phyloP scores from a whole-genome alignment of 108 stramenopile species.

The Chaetoceros muelleri region DNA sequence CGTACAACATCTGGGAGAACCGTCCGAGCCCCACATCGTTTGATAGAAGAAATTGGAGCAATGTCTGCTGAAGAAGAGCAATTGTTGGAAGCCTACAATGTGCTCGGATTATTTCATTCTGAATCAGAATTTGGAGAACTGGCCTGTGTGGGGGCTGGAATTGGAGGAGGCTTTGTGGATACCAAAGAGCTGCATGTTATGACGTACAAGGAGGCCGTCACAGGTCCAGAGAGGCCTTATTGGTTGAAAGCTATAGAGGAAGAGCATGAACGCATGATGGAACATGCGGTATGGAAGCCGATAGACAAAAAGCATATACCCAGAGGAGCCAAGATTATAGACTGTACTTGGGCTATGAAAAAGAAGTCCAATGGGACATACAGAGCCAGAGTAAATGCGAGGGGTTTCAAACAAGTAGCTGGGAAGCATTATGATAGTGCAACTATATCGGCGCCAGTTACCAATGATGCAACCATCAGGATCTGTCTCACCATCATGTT shows the following conservation, averaged over 20 bases:
- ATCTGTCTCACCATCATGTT: constrained; percentile 15
- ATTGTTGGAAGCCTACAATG: neutral
- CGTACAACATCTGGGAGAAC: too few relatives aligned
- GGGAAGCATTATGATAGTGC: constrained; percentile 18
- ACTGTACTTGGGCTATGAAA: constrained; percentile 34
- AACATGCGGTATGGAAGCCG: constrained; percentile 12
- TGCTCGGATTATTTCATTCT: neutral
- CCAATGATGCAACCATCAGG: constrained; percentile 13
- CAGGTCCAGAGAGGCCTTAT: constrained; percentile 6
- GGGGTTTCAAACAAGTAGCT: constrained; percentile 26
- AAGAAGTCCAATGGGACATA: constrained; percentile 26
- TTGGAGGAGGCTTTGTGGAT: constrained; percentile 26
- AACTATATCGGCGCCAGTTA: constrained; percentile 19
- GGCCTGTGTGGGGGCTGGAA: constrained; percentile 20
- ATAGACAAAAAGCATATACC: constrained; percentile 10
- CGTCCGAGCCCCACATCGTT: too few relatives aligned
- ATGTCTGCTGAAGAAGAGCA: neutral
- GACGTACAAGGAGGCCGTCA: constrained; percentile 33
- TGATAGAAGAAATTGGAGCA: too few relatives aligned
- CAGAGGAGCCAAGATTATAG: constrained; percentile 19
- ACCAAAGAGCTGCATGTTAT: constrained; percentile 27
- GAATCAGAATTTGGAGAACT: constrained; percentile 5
- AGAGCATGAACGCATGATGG: constrained; percentile 25
- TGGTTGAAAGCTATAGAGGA: constrained; percentile 26
- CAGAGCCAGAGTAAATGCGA: constrained; percentile 21